These are phyloP conservation scores for Eucalyptus marginata DNA, from an alignment of 345 rosid species.

Conservation along the genomic window DNA sequence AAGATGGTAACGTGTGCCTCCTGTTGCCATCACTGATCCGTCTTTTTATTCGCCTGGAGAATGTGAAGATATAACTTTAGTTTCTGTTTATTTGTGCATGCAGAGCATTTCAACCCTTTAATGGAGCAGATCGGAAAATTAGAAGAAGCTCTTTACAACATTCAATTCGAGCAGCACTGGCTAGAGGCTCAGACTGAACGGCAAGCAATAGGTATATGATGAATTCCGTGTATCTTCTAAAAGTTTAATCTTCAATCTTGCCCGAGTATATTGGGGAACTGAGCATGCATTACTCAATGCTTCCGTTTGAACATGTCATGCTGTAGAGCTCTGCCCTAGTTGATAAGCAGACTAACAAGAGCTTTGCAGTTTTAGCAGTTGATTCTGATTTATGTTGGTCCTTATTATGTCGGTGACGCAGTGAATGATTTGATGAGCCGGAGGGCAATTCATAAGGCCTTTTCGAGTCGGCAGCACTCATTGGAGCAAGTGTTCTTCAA, in stretches of 20 bases:
- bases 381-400: background rate
- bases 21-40: background rate
- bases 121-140: constrained; percentile 49
- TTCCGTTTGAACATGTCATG: background rate
- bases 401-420: constrained; percentile 11
- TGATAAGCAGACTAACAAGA: background rate
- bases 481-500: constrained; percentile 50
- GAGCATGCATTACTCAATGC: background rate
- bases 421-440: constrained; percentile 54
- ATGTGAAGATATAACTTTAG: background rate
- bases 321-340: background rate
- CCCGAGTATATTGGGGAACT: background rate
- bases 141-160: constrained; percentile 61
- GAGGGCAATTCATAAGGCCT: constrained; percentile 58
- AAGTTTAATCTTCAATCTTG: background rate
- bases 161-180: constrained; percentile 77
- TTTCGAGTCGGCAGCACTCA: constrained; percentile 53
- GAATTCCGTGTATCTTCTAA: background rate
- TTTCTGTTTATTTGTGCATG: background rate
- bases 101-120: constrained; percentile 67
- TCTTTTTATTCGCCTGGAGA: background rate
- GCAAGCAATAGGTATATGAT: constrained; percentile 42
- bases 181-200: constrained; percentile 77
- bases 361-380: background rate
- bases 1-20: constrained; percentile 31